These are phyloP conservation scores for bread wheat (Triticum aestivum) DNA, from an alignment of 176 grass and related monocot species.

Conservation along the genomic window DNA sequence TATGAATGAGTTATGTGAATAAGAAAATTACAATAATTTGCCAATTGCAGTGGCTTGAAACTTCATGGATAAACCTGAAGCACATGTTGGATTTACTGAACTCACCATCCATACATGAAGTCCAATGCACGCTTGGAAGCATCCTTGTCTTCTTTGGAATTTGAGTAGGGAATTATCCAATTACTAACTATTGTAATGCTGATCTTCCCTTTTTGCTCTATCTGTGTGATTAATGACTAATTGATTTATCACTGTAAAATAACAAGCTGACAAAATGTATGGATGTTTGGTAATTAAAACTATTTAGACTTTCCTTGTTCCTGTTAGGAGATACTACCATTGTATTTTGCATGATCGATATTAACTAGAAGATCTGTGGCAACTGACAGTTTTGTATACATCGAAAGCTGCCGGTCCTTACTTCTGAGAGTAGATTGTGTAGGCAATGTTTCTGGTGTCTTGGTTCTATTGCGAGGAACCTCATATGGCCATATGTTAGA, in stretches of 20 bases:
- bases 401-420: background rate
- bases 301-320: conserved; percentile 2
- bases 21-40: background rate
- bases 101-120: conserved; percentile 98
- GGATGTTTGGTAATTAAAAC: background rate
- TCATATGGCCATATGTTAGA: conserved; percentile 18
- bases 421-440: conserved; percentile 22
- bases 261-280: conserved; percentile 8
- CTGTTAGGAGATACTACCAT: background rate
- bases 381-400: background rate
- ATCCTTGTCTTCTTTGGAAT: conserved; percentile 59
- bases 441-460: background rate
- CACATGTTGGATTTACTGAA: conserved; percentile 2
- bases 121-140: conserved; percentile 61
- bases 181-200: conserved; percentile 68
- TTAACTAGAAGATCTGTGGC: conserved; percentile 1
- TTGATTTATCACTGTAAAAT: background rate
- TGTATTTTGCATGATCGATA: background rate
- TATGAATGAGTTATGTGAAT: background rate
- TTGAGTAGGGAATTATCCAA: conserved; percentile 75
- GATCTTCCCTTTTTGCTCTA: conserved; percentile 70
- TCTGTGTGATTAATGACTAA: conserved; percentile 29
- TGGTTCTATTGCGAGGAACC: background rate
- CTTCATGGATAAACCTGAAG: background rate
- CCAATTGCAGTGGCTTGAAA: background rate